Evolutionary conservation across 495 filamentous ascomycete species (phyloP).

Genomic region (Cudoniella acicularis): DNA sequence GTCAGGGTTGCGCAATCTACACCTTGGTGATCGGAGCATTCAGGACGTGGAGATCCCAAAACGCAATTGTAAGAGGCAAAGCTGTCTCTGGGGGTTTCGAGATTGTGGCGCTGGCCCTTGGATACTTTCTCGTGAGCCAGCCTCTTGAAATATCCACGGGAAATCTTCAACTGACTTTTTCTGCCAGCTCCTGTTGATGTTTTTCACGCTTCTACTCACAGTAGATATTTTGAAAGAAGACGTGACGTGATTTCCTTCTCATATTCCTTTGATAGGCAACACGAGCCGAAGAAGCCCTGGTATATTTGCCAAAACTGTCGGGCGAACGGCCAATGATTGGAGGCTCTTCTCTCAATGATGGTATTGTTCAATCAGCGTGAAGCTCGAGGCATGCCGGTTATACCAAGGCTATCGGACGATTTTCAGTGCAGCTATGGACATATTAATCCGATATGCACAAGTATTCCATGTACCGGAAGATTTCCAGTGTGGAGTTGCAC

Average conservation of each 20-base stretch:
- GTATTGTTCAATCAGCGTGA: slow-evolving; percentile 3
- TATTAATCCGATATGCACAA: background rate
- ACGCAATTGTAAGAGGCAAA: slow-evolving; percentile 61
- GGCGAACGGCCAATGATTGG: slow-evolving; percentile 14
- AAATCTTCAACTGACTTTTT: slow-evolving; percentile 10
- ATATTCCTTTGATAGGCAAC: slow-evolving; percentile 12
- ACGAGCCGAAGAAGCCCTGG: slow-evolving; percentile 13
- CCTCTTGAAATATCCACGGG: no score
- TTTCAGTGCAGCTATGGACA: background rate
- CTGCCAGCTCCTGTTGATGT: slow-evolving; percentile 21
- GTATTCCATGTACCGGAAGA: background rate
- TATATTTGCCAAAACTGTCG: slow-evolving; percentile 19
- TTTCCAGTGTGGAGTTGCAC: background rate
- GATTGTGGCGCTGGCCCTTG: slow-evolving; percentile 48
- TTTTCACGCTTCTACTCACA: slow-evolving; percentile 27
- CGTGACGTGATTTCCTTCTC: slow-evolving; percentile 4
- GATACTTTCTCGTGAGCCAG: slow-evolving; percentile 46
- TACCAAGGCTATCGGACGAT: background rate
- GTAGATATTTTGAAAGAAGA: slow-evolving; percentile 27
- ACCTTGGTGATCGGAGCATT: slow-evolving; percentile 55
- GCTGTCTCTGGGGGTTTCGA: slow-evolving; percentile 67
- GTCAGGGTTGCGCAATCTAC: slow-evolving; percentile 54
- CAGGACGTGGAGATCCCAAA: slow-evolving; percentile 69
- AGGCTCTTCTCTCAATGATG: background rate
- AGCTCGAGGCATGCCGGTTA: slow-evolving; percentile 5